Conservation (phyloP, 306 rosid genomes). For the Fragaria ananassa region DNA sequence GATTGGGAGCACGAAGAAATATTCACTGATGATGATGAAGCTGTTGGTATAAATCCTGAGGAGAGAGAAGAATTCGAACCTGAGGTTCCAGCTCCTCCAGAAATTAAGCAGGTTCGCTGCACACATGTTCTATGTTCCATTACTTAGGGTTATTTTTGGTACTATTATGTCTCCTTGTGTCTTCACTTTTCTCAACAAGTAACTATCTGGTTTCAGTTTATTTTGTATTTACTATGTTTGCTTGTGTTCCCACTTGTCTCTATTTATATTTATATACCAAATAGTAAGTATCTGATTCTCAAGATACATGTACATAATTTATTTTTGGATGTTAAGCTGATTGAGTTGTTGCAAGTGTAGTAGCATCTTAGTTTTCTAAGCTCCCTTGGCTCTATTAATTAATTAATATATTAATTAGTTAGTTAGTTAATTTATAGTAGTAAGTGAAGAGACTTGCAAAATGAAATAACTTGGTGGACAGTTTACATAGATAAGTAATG, state of each 20-base stretch:
- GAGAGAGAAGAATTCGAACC: slow-evolving; percentile 98
- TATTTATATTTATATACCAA: not conserved
- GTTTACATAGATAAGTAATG: not conserved
- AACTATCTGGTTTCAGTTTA: not conserved
- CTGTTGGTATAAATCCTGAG: slow-evolving; percentile 84
- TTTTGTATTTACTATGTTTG: not conserved
- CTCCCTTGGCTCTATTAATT: not conserved
- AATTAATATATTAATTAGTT: not conserved
- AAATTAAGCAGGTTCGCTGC: slow-evolving; percentile 82
- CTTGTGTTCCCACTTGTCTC: not conserved
- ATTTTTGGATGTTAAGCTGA: not conserved
- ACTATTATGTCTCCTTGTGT: not conserved
- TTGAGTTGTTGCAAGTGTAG: not conserved
- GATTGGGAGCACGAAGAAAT: slow-evolving; percentile 99
- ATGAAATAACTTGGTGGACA: not conserved
- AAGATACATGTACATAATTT: not conserved
- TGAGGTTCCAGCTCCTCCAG: slow-evolving; percentile 95
- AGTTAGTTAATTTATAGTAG: not conserved
- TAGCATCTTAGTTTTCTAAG: not conserved
- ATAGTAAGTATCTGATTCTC: not conserved
- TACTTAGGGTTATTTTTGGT: not conserved
- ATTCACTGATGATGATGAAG: slow-evolving; percentile 97
- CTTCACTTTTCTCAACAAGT: not conserved
- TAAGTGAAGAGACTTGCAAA: not conserved
- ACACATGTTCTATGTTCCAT: not conserved